phyloP scores from a whole-genome alignment of 2,329 filamentous ascomycete species.

The Coniochaeta sp. region DNA sequence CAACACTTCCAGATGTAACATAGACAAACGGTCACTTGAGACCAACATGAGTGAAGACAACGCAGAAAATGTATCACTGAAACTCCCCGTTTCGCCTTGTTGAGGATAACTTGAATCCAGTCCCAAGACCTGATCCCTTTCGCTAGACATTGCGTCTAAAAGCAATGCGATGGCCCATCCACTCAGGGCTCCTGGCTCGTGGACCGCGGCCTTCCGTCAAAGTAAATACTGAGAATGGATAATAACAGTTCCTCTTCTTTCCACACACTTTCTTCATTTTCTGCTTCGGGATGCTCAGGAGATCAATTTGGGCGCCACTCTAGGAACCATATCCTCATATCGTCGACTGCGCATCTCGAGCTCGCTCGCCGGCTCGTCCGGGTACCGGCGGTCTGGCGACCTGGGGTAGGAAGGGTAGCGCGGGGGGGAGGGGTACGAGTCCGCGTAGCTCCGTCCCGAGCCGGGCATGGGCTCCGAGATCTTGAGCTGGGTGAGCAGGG shows the following conservation, averaged over 20 bases:
- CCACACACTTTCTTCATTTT: too few relatives aligned
- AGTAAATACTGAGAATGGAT: not conserved
- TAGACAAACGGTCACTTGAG: not conserved
- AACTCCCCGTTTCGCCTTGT: not conserved
- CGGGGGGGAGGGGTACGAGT: not conserved
- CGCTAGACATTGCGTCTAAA: not conserved
- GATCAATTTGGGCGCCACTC: constrained; percentile 37
- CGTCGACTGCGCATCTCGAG: constrained; percentile 45
- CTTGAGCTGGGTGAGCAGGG: constrained; percentile 24
- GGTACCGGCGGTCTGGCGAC: too few relatives aligned
- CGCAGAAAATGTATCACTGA: not conserved
- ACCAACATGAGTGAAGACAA: not conserved
- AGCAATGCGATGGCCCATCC: not conserved
- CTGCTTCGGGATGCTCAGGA: constrained; percentile 13
- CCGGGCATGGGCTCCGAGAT: constrained; percentile 46
- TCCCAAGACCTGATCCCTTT: not conserved
- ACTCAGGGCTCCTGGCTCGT: not conserved
- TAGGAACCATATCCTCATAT: constrained; percentile 52
- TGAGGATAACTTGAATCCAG: not conserved
- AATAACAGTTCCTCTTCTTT: not conserved
- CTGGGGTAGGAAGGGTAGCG: too few relatives aligned
- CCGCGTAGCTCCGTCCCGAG: constrained; percentile 30
- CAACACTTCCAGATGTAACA: not conserved
- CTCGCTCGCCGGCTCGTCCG: constrained; percentile 31
- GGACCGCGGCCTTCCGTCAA: not conserved